These are phyloP conservation scores for Fusarium tanahbumbuense DNA, from an alignment of 2,329 filamentous ascomycete species.

Conservation along the genomic window DNA sequence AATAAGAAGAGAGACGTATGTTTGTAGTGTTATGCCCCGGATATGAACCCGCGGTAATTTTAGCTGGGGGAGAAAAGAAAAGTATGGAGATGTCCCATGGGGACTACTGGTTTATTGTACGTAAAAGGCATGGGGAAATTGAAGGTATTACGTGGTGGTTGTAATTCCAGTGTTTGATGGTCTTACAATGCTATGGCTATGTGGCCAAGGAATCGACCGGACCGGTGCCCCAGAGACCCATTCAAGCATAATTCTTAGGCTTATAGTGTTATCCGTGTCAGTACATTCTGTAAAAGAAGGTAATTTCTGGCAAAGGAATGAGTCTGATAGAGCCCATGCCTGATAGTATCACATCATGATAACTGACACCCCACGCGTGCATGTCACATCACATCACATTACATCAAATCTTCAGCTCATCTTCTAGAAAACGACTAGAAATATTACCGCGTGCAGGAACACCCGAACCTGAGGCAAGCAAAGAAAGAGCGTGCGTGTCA, in stretches of 20 bases:
- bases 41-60: constrained; percentile 17
- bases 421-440: constrained; percentile 46
- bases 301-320: constrained; percentile 16
- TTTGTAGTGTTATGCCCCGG: constrained; percentile 37
- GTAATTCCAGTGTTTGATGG: background rate
- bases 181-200: constrained; percentile 2
- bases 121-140: constrained; percentile 33
- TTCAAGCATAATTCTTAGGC: background rate
- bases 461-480: constrained; percentile 12
- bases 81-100: constrained; percentile 40
- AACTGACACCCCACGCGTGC: constrained; percentile 6
- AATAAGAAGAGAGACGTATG: constrained; percentile 17
- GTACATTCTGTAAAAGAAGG: background rate
- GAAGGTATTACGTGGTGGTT: constrained; percentile 9
- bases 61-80: constrained; percentile 16
- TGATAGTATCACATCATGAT: constrained; percentile 8
- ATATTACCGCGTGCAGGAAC: background rate
- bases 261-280: background rate
- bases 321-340: constrained; percentile 28
- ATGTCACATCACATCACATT: background rate
- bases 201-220: constrained; percentile 9
- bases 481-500: constrained; percentile 5
- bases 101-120: constrained; percentile 42
- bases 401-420: background rate
- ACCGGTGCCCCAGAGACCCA: constrained; percentile 12